Evolutionary conservation across 225 moss, liverwort and hornwort genomes (phyloP).

Genomic region (Polytrichum formosum): DNA sequence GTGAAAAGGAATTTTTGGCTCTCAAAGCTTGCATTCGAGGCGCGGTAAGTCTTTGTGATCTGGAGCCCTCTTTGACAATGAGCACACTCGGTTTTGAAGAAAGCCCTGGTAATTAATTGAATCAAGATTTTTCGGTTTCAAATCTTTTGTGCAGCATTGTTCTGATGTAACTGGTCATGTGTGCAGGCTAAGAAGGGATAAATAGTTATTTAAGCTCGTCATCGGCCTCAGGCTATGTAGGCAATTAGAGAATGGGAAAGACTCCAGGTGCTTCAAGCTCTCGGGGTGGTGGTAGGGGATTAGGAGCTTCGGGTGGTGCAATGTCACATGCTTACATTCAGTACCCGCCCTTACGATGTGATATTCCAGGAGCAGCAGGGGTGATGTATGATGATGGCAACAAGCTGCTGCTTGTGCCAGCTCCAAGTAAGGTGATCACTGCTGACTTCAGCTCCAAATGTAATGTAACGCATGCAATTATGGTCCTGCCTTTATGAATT

Average conservation of each 20-base stretch:
- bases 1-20: slow-evolving; percentile 70
- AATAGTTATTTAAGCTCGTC: not conserved
- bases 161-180: slow-evolving; percentile 4
- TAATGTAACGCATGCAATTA: not conserved
- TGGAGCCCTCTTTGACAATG: too few relatives aligned
- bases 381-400: slow-evolving; percentile 95
- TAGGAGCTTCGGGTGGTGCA: slow-evolving; percentile 62
- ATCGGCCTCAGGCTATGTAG: too few relatives aligned
- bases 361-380: slow-evolving; percentile 78
- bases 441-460: not conserved
- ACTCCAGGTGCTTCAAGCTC: slow-evolving; percentile 56
- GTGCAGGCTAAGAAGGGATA: slow-evolving; percentile 42
- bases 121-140: too few relatives aligned
- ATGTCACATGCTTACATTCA: slow-evolving; percentile 90
- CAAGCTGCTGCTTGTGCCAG: slow-evolving; percentile 81
- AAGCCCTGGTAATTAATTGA: too few relatives aligned
- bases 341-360: slow-evolving; percentile 79
- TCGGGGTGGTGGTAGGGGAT: slow-evolving; percentile 27
- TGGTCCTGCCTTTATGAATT: not conserved
- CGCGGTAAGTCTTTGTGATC: slow-evolving; percentile 29
- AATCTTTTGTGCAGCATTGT: not conserved
- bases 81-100: too few relatives aligned
- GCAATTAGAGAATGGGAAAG: slow-evolving; percentile 44
- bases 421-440: slow-evolving; percentile 70
- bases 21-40: slow-evolving; percentile 74